Conservation (phyloP, 345 rosid genomes). For the Populus davidiana region DNA sequence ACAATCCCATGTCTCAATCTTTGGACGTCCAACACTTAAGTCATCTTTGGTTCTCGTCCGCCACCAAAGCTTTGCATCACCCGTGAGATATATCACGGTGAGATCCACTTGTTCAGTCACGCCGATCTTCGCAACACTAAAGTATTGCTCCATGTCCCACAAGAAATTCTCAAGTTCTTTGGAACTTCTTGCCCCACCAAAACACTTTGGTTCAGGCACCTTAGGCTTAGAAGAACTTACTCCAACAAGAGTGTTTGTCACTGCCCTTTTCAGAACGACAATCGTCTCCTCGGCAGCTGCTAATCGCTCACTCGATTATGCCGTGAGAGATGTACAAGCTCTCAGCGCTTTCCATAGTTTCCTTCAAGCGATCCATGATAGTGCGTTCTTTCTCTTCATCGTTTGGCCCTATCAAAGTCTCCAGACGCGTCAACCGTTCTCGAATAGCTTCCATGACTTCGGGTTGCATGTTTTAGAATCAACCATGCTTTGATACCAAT, state of each 20-base stretch:
- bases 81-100: too few relatives aligned
- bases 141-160: neutral
- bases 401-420: too few relatives aligned
- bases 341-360: too few relatives aligned
- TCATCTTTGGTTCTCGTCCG: neutral
- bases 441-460: too few relatives aligned
- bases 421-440: neutral
- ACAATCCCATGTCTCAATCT: neutral
- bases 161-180: too few relatives aligned
- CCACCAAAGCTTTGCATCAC: neutral
- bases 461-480: neutral
- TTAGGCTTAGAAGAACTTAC: neutral
- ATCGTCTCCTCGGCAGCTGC: accelerated
- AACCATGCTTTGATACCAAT: too few relatives aligned
- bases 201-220: too few relatives aligned
- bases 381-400: neutral
- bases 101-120: neutral
- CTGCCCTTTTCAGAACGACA: neutral
- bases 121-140: neutral
- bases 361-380: too few relatives aligned
- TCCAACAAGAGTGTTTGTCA: neutral
- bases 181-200: neutral
- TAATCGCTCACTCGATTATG: too few relatives aligned
- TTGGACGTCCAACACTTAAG: neutral
- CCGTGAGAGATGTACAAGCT: neutral